Evolutionary conservation across 306 rosid species (phyloP).

Genomic region (Vachellia pachyceras): DNA sequence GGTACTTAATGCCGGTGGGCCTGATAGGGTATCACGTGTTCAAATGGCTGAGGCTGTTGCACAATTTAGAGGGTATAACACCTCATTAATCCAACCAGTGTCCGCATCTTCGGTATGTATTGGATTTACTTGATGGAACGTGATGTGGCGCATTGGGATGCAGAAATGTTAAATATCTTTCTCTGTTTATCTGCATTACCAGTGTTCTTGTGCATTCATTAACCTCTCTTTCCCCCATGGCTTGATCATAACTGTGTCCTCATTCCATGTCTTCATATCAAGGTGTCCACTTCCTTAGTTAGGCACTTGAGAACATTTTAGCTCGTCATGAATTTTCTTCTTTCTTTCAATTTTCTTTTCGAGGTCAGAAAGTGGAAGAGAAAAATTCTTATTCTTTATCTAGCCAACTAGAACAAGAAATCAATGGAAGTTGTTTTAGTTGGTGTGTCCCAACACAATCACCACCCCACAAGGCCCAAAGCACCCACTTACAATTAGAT

Average conservation of each 20-base stretch:
- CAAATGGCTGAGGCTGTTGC: slow-evolving; percentile 94
- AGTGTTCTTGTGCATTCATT: not conserved
- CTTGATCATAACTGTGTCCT: slow-evolving; percentile 3
- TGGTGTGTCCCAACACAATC: not conserved
- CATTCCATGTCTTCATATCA: slow-evolving; percentile 13
- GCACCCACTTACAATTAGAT: no score
- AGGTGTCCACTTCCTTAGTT: slow-evolving; percentile 22
- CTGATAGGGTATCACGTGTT: slow-evolving; percentile 79
- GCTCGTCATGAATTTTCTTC: slow-evolving; percentile 27
- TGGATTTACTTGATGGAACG: slow-evolving; percentile 26
- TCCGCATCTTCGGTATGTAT: slow-evolving; percentile 73
- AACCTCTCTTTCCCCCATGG: not conserved
- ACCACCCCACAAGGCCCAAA: not conserved
- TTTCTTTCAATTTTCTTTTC: not conserved
- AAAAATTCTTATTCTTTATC: not conserved
- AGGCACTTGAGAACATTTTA: slow-evolving; percentile 22
- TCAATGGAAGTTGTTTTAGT: not conserved
- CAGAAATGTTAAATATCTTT: not conserved
- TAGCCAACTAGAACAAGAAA: not conserved
- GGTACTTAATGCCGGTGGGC: slow-evolving; percentile 84
- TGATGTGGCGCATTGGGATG: not conserved
- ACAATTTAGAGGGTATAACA: slow-evolving; percentile 64
- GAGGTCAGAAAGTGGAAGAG: not conserved
- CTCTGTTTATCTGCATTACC: slow-evolving; percentile 23
- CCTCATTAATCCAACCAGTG: slow-evolving; percentile 70